Evolutionary conservation across 441 rosid species (phyloP).

Genomic region (Pelargonium fulgidum): DNA sequence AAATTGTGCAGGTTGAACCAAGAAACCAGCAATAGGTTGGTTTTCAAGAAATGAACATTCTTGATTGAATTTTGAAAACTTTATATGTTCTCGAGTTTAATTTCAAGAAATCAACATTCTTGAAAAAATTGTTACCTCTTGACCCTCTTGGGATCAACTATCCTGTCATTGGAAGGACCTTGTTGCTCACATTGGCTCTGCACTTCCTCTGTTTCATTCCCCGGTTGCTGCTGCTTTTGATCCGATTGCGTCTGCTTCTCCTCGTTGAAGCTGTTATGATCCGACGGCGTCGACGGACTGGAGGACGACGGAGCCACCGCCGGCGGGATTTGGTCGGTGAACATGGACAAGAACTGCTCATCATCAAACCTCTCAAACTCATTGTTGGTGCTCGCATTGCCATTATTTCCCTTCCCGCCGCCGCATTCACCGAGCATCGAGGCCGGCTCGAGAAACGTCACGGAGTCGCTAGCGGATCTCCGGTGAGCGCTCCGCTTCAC

Average conservation of each 20-base stretch:
- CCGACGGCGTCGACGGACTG: constrained; percentile 31
- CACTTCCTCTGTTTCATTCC: constrained; percentile 42
- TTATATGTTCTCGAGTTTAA: too few relatives aligned
- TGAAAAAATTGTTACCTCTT: constrained; percentile 39
- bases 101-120: too few relatives aligned
- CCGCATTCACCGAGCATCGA: constrained; percentile 20
- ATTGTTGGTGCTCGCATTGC: background rate
- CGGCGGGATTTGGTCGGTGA: constrained; percentile 34
- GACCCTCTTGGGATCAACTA: constrained; percentile 59
- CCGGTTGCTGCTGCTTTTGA: constrained; percentile 27
- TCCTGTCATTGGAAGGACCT: constrained; percentile 30
- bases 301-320: background rate
- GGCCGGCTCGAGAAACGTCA: background rate
- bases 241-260: constrained; percentile 23
- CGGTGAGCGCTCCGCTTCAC: constrained; percentile 65
- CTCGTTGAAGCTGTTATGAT: constrained; percentile 36
- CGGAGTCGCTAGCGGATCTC: constrained; percentile 74
- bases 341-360: constrained; percentile 63
- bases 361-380: constrained; percentile 55
- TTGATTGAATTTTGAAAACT: too few relatives aligned
- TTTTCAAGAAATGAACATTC: too few relatives aligned
- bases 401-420: background rate
- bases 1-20: too few relatives aligned
- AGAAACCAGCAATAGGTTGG: too few relatives aligned
- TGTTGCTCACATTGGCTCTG: background rate